These are phyloP conservation scores for Cladobotryum protrusum DNA, from an alignment of 2,329 filamentous ascomycete species.

Conservation along the genomic window DNA sequence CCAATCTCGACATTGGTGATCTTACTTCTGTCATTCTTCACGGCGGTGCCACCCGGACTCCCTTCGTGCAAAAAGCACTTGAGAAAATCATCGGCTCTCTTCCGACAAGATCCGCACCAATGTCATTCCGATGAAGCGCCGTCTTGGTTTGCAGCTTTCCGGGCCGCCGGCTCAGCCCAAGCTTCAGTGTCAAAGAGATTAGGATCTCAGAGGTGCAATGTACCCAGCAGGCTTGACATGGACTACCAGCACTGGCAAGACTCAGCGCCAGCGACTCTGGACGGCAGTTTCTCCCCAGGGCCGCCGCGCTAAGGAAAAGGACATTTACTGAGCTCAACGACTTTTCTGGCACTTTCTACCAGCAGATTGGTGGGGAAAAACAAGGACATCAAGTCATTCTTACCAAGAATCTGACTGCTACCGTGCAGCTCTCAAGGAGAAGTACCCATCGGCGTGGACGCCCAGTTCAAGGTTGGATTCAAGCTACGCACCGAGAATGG, in stretches of 20 bases:
- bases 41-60: slow-evolving; percentile 82
- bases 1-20: slow-evolving; percentile 66
- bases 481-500: slow-evolving; percentile 67
- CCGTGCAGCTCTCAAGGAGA: slow-evolving; percentile 68
- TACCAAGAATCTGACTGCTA: slow-evolving; percentile 80
- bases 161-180: slow-evolving; percentile 84
- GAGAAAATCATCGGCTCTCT: slow-evolving; percentile 65
- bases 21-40: slow-evolving; percentile 90
- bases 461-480: slow-evolving; percentile 69
- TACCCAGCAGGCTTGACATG: slow-evolving; percentile 75
- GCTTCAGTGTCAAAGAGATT: slow-evolving; percentile 98
- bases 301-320: slow-evolving; percentile 69
- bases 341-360: slow-evolving; percentile 73
- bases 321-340: slow-evolving; percentile 78
- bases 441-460: slow-evolving; percentile 61
- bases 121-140: slow-evolving; percentile 89
- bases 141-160: slow-evolving; percentile 94
- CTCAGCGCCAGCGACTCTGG: slow-evolving; percentile 77
- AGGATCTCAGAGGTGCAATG: slow-evolving; percentile 66
- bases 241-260: slow-evolving; percentile 60
- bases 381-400: slow-evolving; percentile 57
- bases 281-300: slow-evolving; percentile 69
- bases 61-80: slow-evolving; percentile 86
- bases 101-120: slow-evolving; percentile 67
- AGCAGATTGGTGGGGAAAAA: slow-evolving; percentile 62